Conservation (phyloP, 108 stramenopile genomes). For the Conticribra guillardii region DNA sequence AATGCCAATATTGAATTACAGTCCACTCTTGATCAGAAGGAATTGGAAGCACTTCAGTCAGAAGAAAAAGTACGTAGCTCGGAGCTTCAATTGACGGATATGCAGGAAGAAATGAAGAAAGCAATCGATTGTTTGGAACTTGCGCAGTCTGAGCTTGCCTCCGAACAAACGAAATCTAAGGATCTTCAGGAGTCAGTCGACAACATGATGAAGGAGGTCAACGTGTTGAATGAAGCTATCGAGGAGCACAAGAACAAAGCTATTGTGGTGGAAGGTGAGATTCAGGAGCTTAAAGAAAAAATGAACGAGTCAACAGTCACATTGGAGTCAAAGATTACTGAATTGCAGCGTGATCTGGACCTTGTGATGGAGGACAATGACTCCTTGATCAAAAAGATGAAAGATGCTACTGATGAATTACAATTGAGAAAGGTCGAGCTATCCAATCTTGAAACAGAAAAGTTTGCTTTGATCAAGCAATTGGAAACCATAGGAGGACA, state of each 20-base stretch:
- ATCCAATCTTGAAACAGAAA: slow-evolving; percentile 31
- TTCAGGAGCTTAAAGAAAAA: slow-evolving; percentile 18
- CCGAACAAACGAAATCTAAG: slow-evolving; percentile 36
- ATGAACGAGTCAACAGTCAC: slow-evolving; percentile 46
- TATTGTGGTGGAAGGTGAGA: slow-evolving; percentile 15
- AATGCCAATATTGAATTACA: slow-evolving; percentile 52
- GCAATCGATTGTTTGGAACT: slow-evolving; percentile 42
- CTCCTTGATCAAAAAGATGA: slow-evolving; percentile 30
- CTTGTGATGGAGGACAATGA: slow-evolving; percentile 17
- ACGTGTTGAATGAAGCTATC: slow-evolving; percentile 19
- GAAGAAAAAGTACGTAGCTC: slow-evolving; percentile 48
- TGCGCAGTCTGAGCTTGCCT: slow-evolving; percentile 29
- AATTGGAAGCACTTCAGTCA: slow-evolving; percentile 19
- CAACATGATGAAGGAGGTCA: slow-evolving; percentile 18
- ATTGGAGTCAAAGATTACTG: slow-evolving; percentile 49
- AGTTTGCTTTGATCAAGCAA: slow-evolving; percentile 25
- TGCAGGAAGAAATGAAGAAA: slow-evolving; percentile 60
- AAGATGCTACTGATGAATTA: slow-evolving; percentile 34
- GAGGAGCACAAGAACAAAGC: slow-evolving; percentile 34
- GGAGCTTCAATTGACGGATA: slow-evolving; percentile 49
- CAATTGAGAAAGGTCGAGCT: slow-evolving; percentile 24
- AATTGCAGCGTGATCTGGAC: slow-evolving; percentile 38
- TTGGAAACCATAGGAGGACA: slow-evolving; percentile 19
- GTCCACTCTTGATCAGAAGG: slow-evolving; percentile 50
- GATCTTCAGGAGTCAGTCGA: slow-evolving; percentile 38